A percentile compares a stretch with the other conserved stretches of the same genome.
Conservation (phyloP, 441 rosid species). For the Adansonia grandidieri region DNA sequence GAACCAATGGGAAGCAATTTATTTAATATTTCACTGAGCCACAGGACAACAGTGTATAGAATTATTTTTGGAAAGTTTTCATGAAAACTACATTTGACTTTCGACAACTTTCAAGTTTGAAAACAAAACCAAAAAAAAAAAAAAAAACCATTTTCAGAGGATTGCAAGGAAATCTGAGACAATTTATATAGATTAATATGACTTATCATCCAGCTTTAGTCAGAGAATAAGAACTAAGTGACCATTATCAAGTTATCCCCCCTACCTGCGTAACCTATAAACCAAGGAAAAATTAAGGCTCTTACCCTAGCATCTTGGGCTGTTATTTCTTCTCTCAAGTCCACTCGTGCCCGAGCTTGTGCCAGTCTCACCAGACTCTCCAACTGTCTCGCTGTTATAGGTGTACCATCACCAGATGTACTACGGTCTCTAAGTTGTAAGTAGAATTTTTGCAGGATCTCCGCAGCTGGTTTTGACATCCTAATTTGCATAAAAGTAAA, state of each 20-base stretch:
- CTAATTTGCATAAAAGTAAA: constrained; percentile 45
- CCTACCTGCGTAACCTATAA: not conserved
- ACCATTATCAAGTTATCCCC: constrained; percentile 26
- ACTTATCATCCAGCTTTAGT: constrained; percentile 15
- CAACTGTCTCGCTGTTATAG: constrained; percentile 95
- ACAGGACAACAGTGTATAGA: not conserved
- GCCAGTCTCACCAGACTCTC: constrained; percentile 96
- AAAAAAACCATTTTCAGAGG: not conserved
- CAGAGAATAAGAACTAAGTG: constrained; percentile 18
- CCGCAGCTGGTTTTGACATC: constrained; percentile 94
- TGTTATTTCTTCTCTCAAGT: constrained; percentile 91
- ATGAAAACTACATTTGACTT: not conserved
- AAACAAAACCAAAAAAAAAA: too few relatives aligned
- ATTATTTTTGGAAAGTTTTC: not conserved
- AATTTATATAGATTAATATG: not conserved
- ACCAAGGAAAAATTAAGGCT: not conserved
- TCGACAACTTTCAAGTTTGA: not conserved
- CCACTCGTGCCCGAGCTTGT: constrained; percentile 95
- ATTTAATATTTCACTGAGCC: not conserved
- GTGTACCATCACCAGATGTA: constrained; percentile 93
- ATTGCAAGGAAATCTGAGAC: not conserved
- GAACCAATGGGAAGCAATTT: constrained; percentile 7
- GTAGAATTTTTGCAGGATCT: constrained; percentile 88
- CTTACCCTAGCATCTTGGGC: constrained; percentile 82
- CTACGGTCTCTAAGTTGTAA: constrained; percentile 82